Evolutionary conservation across 306 rosid genomes (phyloP).

Genomic region (Hylodesmum podocarpum): DNA sequence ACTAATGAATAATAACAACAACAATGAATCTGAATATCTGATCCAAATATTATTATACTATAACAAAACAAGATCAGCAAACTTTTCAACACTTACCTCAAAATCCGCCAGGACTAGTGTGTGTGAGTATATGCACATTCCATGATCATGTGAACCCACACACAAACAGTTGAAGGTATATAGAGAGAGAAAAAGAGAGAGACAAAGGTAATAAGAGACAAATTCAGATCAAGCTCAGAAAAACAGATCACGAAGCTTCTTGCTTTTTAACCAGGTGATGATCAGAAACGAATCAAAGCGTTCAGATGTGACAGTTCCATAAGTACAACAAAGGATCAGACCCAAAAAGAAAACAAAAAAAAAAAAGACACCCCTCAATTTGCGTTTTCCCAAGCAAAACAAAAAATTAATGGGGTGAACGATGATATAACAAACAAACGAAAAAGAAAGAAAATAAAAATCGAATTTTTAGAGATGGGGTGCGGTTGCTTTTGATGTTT

Average conservation of each 20-base stretch:
- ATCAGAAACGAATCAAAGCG: constrained; percentile 50
- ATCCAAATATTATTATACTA: constrained; percentile 16
- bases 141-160: constrained; percentile 29
- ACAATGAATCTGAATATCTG: too few species aligned
- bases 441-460: constrained; percentile 5
- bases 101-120: constrained; percentile 35
- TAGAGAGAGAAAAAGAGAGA: background rate
- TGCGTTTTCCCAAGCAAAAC: constrained; percentile 37
- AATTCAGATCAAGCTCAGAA: constrained; percentile 48
- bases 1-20: background rate
- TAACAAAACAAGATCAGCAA: constrained; percentile 23
- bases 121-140: constrained; percentile 27
- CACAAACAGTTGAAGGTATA: background rate
- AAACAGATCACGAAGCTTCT: constrained; percentile 53
- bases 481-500: background rate
- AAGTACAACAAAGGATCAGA: constrained; percentile 87
- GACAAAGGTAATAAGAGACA: constrained; percentile 4
- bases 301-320: constrained; percentile 74
- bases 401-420: constrained; percentile 22
- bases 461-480: constrained; percentile 42
- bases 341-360: constrained; percentile 42
- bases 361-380: constrained; percentile 38
- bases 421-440: too few species aligned
- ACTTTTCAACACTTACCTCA: constrained; percentile 41
- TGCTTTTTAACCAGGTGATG: constrained; percentile 32